Evolutionary conservation across 768 basidiomycete species (phyloP), one percentile per base, ranked within the genome.

Genomic region (Pleurotus ostreatus): DNA sequence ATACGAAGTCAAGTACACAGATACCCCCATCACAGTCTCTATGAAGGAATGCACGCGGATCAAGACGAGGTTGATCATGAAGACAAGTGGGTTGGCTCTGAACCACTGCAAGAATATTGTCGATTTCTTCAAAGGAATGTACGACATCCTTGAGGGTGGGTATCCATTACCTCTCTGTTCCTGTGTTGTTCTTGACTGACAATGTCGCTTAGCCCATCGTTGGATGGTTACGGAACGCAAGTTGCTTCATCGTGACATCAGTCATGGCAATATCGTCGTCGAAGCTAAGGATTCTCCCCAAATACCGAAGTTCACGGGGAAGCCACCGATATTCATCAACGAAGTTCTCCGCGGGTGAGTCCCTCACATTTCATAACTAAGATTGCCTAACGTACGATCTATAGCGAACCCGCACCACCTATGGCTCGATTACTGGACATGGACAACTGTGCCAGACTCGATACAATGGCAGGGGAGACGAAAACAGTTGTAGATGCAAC

Each of bases 81-180:
- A 3, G 5, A 47, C 26, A 2, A 1, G 15, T 15, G 55, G 55
- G 3, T 23, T 20, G 6, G 1, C 55, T 8, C 23, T 56, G 15
- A 34, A 25, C 38, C 1, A 26, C 2, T 47, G 55, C 22, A 7
- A 5, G 8, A 56, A 1, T 3, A 38, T 47, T 2, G 13, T 56
- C 15, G 6, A 20, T 15, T 56, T 56, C 37, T 38, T 56, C 3
- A 48, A 48, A 2, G 55, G 46, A 15, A 46, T 56, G 55, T 56
- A 56, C 15, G 55, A 56, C 25, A 18, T 46, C 12, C 55, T 56
- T 11, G 55, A 56, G 16, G 37, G 44, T 48, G 13, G 5, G 55
- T 38, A 9, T 11, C 48, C 25, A 16, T 6, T 1, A 34, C 30
- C 8, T 34, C 20, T 20, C 20, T 20, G 20, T 20, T 20, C 2